Base-by-base conservation (phyloP, 106 monocot species). In the Xerophyta viscosa region DNA sequence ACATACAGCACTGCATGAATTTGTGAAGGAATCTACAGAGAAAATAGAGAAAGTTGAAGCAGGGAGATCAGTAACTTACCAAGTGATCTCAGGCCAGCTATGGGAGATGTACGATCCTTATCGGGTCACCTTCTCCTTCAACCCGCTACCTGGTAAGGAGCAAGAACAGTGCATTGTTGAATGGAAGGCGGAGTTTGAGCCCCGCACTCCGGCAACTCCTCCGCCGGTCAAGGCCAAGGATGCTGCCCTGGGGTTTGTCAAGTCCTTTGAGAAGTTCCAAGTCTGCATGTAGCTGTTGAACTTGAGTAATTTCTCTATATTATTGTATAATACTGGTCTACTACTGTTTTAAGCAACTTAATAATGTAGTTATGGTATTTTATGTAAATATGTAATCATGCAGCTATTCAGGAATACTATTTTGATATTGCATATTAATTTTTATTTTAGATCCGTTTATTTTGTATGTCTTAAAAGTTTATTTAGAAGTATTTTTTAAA, bases 241-340 rank as follows among this genome's bases (percentile, higher is more conserved):
- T 48, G 80, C 80, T 15, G 75, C 80, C 27, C 80, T 81, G 21
- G 52, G 57, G 1, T 75, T 81, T n/a, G 56, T 81, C 21, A 81
- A 75, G 47, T 71, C 62, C 8, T 81, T 75, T 22, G 80, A 75
- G n/a, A 70, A 51, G 4, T 62, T 51, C 41, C 8, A 57, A 33
- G 30, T 58, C 9, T 71, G 72, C 50, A 46, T 10, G 37, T 23
- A 37, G 11, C 17, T 18, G 19, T 15, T 54, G 7, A 33, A 33
- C 33, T 33, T n/a, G n/a, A n/a, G n/a, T n/a, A n/a, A n/a, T n/a
- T n/a, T n/a, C n/a, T n/a, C n/a, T n/a, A n/a, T n/a, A n/a, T n/a
- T n/a, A n/a, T n/a, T n/a, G n/a, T n/a, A n/a, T n/a, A n/a, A n/a
- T n/a, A n/a, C n/a, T n/a, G n/a, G n/a, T n/a, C n/a, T n/a, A n/a